Conservation (phyloP, 2,329 filamentous ascomycete species). For the Botryosphaeria dothidea region DNA sequence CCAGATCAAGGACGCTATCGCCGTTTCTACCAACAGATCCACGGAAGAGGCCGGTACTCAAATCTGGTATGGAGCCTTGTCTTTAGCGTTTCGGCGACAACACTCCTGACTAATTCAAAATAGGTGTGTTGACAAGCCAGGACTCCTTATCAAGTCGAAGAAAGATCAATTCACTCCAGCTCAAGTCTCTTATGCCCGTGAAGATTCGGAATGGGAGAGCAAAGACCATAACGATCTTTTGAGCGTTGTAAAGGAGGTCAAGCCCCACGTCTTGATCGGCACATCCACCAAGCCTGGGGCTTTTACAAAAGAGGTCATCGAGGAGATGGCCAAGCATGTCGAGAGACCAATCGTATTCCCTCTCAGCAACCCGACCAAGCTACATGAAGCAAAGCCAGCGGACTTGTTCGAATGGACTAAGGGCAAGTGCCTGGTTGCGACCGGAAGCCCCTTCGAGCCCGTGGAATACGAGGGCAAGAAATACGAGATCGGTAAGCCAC, state of each 20-base stretch:
- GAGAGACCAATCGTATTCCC: conserved; percentile 84
- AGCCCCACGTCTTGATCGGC: conserved; percentile 80
- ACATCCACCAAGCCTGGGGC: conserved; percentile 76
- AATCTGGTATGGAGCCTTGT: conserved; percentile 62
- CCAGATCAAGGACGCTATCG: conserved; percentile 78
- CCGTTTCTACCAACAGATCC: conserved; percentile 63
- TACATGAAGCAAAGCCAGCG: conserved; percentile 78
- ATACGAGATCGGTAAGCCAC: conserved; percentile 52
- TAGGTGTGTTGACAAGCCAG: conserved; percentile 80
- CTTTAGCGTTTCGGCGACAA: background rate
- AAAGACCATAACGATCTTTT: conserved; percentile 61
- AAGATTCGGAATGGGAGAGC: conserved; percentile 63
- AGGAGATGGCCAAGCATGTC: conserved; percentile 73
- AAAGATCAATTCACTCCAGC: conserved; percentile 63
- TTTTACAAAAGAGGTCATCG: conserved; percentile 73
- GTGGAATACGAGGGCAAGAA: conserved; percentile 61
- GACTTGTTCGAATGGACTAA: conserved; percentile 79
- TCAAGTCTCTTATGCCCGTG: conserved; percentile 67
- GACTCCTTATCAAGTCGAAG: conserved; percentile 67
- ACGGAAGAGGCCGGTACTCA: conserved; percentile 76
- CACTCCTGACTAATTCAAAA: background rate
- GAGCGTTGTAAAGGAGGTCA: conserved; percentile 67
- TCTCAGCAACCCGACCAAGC: conserved; percentile 78
- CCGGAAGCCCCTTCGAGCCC: conserved; percentile 78
- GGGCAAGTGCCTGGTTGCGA: conserved; percentile 76